phyloP scores from a whole-genome alignment of 495 filamentous ascomycete species.

The Umbilicaria muhlenbergii region DNA sequence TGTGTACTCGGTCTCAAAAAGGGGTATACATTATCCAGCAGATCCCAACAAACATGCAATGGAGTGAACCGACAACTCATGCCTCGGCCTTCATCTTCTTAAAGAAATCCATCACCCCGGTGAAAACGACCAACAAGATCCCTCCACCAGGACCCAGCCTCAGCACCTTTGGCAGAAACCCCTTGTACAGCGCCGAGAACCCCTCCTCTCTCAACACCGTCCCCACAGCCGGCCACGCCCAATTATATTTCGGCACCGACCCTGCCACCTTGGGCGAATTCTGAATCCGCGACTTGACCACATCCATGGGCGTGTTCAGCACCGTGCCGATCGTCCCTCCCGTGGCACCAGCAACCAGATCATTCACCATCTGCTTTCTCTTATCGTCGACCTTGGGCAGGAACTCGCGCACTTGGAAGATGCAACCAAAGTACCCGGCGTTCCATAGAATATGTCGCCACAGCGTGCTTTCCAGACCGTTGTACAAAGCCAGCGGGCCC shows the following conservation, averaged over 20 bases:
- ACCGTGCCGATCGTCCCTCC: constrained; percentile 90
- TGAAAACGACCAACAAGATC: constrained; percentile 86
- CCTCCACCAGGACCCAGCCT: constrained; percentile 78
- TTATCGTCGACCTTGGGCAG: constrained; percentile 69
- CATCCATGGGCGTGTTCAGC: constrained; percentile 92
- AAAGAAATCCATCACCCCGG: constrained; percentile 87
- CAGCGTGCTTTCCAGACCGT: constrained; percentile 86
- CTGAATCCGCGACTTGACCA: constrained; percentile 95
- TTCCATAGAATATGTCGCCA: constrained; percentile 99
- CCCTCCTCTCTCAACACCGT: constrained; percentile 90
- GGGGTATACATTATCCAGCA: not conserved
- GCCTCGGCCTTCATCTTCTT: constrained; percentile 28
- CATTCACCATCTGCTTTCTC: constrained; percentile 63
- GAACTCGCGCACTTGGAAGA: constrained; percentile 81
- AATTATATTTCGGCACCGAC: constrained; percentile 83
- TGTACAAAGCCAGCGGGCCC: constrained; percentile 81
- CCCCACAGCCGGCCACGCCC: constrained; percentile 76
- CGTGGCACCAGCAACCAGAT: constrained; percentile 69
- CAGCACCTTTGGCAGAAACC: constrained; percentile 90
- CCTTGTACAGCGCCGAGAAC: constrained; percentile 87
- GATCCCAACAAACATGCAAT: too few relatives aligned
- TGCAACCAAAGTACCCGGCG: constrained; percentile 93
- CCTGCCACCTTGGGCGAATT: constrained; percentile 74
- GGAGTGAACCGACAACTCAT: not conserved
- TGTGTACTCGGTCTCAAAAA: not conserved